phyloP scores from a whole-genome alignment of 208 protist species.

The Leishmania braziliensis region DNA sequence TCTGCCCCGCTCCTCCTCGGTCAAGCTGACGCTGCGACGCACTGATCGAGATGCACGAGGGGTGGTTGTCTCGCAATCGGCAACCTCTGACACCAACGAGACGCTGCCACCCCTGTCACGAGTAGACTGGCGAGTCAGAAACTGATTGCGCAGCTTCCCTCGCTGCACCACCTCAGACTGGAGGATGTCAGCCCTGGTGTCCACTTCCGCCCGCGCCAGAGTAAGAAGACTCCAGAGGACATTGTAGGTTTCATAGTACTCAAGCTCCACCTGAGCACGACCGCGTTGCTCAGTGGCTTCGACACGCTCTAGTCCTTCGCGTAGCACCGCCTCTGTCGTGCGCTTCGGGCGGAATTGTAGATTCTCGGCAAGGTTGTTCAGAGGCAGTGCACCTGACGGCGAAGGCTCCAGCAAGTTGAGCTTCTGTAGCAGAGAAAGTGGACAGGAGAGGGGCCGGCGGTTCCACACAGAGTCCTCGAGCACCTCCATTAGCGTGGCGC shows the following conservation, averaged over 20 bases:
- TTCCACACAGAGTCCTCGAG: conserved; percentile 82
- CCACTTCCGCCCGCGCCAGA: conserved; percentile 42
- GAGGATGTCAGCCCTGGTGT: conserved; percentile 32
- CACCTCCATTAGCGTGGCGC: conserved; percentile 76
- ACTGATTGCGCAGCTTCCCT: conserved; percentile 38
- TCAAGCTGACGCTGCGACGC: conserved; percentile 57
- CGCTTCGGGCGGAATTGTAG: conserved; percentile 35
- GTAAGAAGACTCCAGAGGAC: conserved; percentile 43
- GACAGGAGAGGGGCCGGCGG: conserved; percentile 77
- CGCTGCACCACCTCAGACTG: conserved; percentile 45
- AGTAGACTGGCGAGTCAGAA: conserved; percentile 18
- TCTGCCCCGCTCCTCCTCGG: conserved; percentile 31
- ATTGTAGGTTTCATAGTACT: conserved; percentile 62
- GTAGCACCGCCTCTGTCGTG: conserved; percentile 39
- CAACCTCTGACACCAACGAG: conserved; percentile 40
- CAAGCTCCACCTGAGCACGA: conserved; percentile 60
- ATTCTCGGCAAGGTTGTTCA: conserved; percentile 58
- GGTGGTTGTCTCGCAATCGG: conserved; percentile 3
- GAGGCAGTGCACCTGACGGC: conserved; percentile 16
- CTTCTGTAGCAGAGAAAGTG: conserved; percentile 78
- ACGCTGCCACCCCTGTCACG: conserved; percentile 55
- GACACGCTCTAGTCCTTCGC: conserved; percentile 49
- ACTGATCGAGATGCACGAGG: conserved; percentile 35
- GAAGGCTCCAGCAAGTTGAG: conserved; percentile 67
- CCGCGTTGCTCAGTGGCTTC: conserved; percentile 58